These are phyloP conservation scores for Aspergillus homomorphus DNA, from an alignment of 495 filamentous ascomycete genomes.

Conservation along the genomic window DNA sequence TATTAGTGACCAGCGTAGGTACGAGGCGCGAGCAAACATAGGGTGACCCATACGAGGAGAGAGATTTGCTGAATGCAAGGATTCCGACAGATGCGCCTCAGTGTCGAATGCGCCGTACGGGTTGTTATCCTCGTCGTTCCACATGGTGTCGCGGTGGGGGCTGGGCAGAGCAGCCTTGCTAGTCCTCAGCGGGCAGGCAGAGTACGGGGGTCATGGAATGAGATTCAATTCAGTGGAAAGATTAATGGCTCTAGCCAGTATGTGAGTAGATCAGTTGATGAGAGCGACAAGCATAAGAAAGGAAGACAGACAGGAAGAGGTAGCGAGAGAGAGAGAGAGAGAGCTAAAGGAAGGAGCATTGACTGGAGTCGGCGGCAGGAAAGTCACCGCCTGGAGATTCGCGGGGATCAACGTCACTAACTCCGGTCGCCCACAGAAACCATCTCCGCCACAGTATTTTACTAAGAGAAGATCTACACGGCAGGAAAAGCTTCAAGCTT, in stretches of 20 bases:
- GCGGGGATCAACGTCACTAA: constrained; percentile 13
- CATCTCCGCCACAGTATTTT: neutral
- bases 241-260: neutral
- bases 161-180: constrained; percentile 22
- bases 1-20: constrained; percentile 8
- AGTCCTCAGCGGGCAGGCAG: constrained; percentile 2
- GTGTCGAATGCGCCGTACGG: constrained; percentile 89
- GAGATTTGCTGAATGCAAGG: constrained; percentile 61
- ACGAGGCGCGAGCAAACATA: neutral
- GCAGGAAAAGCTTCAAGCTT: too few relatives aligned
- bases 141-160: constrained; percentile 32
- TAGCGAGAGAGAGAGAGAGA: neutral
- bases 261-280: neutral
- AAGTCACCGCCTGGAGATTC: constrained; percentile 10
- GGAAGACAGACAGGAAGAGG: neutral
- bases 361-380: neutral
- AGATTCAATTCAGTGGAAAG: neutral
- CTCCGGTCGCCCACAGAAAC: neutral
- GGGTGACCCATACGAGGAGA: constrained; percentile 42
- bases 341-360: constrained; percentile 1
- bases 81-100: constrained; percentile 72
- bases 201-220: neutral
- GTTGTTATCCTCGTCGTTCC: constrained; percentile 94
- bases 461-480: too few relatives aligned
- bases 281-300: neutral